Conservation (phyloP, 345 rosid species). For the Bruguiera parviflora region DNA sequence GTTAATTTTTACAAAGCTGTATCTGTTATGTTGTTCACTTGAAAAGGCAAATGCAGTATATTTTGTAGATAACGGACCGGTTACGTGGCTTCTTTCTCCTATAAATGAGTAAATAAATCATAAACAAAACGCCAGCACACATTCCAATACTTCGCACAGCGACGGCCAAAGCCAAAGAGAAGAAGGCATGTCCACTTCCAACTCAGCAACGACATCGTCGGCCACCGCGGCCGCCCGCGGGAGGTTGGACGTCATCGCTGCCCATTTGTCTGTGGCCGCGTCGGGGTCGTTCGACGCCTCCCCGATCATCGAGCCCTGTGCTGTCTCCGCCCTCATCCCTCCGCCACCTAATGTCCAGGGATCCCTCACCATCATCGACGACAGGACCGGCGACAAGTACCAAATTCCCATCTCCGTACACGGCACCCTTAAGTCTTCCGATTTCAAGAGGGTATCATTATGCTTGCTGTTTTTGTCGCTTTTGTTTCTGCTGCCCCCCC, state of each 20-base stretch:
- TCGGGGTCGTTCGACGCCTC: conserved; percentile 17
- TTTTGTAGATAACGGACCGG: too few species aligned
- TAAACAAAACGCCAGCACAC: too few species aligned
- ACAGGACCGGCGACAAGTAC: conserved; percentile 66
- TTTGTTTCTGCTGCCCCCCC: background rate
- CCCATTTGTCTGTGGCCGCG: conserved; percentile 40
- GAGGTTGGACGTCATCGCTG: conserved; percentile 66
- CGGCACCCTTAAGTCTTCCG: conserved; percentile 76
- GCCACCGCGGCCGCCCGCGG: conserved; percentile 31
- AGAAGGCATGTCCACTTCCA: too few species aligned
- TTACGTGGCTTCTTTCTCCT: too few species aligned
- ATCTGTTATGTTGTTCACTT: too few species aligned
- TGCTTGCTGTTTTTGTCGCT: background rate
- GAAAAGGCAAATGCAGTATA: too few species aligned
- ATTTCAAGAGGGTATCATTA: conserved; percentile 66
- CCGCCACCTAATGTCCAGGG: conserved; percentile 60
- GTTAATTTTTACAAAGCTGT: too few species aligned
- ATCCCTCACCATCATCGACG: conserved; percentile 59
- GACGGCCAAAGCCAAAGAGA: too few species aligned
- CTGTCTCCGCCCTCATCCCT: conserved; percentile 44
- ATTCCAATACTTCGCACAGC: too few species aligned
- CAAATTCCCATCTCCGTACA: conserved; percentile 52
- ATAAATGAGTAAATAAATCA: too few species aligned
- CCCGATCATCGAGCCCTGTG: conserved; percentile 44
- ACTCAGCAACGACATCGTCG: background rate